Base-by-base conservation (phyloP, 1,284 basidiomycete genomes). In the Rhizoctonia solani region DNA sequence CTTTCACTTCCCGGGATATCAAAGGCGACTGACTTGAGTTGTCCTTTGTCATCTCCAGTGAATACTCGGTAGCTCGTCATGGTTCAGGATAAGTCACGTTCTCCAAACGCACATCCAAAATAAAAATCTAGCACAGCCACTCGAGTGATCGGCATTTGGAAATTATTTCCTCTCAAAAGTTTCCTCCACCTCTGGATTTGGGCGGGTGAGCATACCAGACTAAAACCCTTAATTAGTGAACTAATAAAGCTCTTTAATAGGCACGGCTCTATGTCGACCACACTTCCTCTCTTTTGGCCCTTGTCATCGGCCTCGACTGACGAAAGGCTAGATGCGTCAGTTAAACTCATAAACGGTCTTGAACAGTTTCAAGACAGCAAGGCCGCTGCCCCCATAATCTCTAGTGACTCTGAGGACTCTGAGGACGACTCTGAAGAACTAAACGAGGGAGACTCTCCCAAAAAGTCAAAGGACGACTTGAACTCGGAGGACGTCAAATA, bases 271-370 rank as follows among this genome's bases (percentile, higher is more conserved):
- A 92, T 92, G 89, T 84, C 88, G 37, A 92, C 89, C 39, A 93
- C 90, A 34, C 85, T 98, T 63, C 90, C 92, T 39, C 84, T 97
- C 54, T 98, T 95, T 83, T 98, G 95, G 95, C 83, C 94, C 76
- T 82, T 98, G 53, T 94, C 95, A n/a, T 93, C 91, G 2, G 81
- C 85, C 2, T 86, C 85, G 39, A 91, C 87, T 76, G 85, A 88
- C 67, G 88, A 92, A 68, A 87, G 95, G 4, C 75, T 98, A 34
- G 85, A 89, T 73, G 92, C 95, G 6, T 95, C 95, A 0, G 86
- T 90, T 44, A 90, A 93, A 75, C 88, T 98, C 39, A 79, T 98
- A 69, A 79, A 80, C 27, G 82, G 91, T 16, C 84, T 98, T 69
- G 87, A 93, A 77, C 85, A 87, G 71, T 94, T 95, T 74, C 93